Conservation (phyloP, 768 basidiomycete species). For the Gymnopilus dilepis region DNA sequence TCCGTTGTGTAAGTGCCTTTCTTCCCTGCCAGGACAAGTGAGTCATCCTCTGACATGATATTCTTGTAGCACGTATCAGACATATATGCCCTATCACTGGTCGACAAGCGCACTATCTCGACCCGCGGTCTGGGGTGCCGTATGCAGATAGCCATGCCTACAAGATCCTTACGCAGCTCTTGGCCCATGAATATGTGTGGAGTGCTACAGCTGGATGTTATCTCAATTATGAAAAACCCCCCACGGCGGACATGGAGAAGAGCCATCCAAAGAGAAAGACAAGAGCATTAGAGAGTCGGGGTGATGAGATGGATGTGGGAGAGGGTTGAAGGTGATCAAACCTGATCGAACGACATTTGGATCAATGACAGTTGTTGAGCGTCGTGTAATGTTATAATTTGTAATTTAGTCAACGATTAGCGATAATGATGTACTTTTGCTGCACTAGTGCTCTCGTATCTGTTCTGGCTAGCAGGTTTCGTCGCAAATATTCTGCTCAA, state of each 20-base stretch:
- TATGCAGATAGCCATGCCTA: slow-evolving; percentile 77
- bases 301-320: slow-evolving; percentile 10
- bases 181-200: slow-evolving; percentile 79
- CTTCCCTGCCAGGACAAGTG: neutral
- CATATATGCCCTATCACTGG: slow-evolving; percentile 83
- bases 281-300: neutral
- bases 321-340: neutral
- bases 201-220: slow-evolving; percentile 49
- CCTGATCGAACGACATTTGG: no score
- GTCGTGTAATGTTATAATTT: neutral
- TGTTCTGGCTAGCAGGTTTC: no score
- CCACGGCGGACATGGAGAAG: slow-evolving; percentile 6
- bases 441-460: no score
- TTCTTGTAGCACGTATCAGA: slow-evolving; percentile 61
- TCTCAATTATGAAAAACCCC: slow-evolving; percentile 36
- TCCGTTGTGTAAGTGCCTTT: slow-evolving; percentile 55
- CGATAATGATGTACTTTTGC: no score
- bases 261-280: neutral
- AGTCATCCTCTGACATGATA: neutral
- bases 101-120: slow-evolving; percentile 72
- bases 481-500: no score
- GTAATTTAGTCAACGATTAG: no score
- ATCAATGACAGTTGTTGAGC: no score
- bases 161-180: slow-evolving; percentile 59
- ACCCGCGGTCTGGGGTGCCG: slow-evolving; percentile 81